Evolutionary conservation across 108 stramenopile species (phyloP).

Genomic region (Cyclotella choctawhatcheeana): DNA sequence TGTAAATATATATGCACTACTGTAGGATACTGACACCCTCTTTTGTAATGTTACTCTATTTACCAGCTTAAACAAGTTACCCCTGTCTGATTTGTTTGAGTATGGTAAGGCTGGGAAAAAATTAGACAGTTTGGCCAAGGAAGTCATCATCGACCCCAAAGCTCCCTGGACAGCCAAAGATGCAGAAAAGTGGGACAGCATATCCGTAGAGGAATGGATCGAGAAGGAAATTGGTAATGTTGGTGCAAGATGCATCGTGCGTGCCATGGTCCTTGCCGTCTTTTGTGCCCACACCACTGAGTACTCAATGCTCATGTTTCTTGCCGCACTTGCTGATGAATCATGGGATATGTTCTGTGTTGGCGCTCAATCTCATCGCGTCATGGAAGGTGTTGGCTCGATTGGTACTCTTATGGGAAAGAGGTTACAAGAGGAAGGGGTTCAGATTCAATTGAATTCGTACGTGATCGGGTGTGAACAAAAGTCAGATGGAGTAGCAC

Average conservation of each 20-base stretch:
- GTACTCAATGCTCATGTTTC: not conserved
- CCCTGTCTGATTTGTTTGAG: not conserved
- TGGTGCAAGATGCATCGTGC: not conserved
- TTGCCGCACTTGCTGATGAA: not conserved
- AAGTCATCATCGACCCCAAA: not conserved
- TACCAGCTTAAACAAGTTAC: not conserved
- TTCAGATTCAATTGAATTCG: not conserved
- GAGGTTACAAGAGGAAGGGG: not conserved
- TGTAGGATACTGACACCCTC: no score
- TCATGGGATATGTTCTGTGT: not conserved
- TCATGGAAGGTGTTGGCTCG: not conserved
- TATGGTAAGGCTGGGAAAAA: not conserved
- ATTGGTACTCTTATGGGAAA: not conserved
- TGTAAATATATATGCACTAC: no score
- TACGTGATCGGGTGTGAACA: not conserved
- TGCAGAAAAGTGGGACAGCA: not conserved
- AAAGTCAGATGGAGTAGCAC: not conserved
- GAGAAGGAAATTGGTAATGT: not conserved
- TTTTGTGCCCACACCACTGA: not conserved
- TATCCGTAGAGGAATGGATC: not conserved
- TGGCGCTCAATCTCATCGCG: not conserved
- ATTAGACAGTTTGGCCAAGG: not conserved
- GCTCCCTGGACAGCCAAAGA: not conserved
- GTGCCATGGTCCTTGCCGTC: not conserved
- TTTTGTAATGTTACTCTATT: no score